phyloP scores from a whole-genome alignment of 192 early-diverging fungal species.

The Coemansia sp. region DNA sequence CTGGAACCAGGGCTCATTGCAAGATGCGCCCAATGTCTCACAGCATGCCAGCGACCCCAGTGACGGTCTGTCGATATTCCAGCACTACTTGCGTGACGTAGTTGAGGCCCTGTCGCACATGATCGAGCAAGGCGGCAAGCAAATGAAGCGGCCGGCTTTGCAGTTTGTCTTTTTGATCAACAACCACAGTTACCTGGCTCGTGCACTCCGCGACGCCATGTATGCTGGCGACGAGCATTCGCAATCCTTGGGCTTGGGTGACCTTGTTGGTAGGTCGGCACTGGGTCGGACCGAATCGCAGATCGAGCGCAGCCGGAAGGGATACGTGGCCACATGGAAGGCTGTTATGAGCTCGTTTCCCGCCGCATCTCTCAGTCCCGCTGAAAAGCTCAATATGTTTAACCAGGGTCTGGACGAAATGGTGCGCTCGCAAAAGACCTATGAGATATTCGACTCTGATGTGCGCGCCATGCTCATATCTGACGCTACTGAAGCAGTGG shows the following conservation, averaged over 20 bases:
- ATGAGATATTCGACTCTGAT: slow-evolving; percentile 49
- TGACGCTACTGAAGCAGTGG: slow-evolving; percentile 42
- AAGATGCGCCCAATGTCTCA: slow-evolving; percentile 23
- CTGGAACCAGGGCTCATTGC: slow-evolving; percentile 41
- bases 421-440: slow-evolving; percentile 48
- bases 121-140: slow-evolving; percentile 50
- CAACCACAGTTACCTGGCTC: slow-evolving; percentile 52
- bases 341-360: slow-evolving; percentile 53
- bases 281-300: slow-evolving; percentile 41
- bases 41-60: slow-evolving; percentile 52
- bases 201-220: slow-evolving; percentile 50
- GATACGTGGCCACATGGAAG: slow-evolving; percentile 52
- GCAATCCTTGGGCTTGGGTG: slow-evolving; percentile 49
- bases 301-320: slow-evolving; percentile 53
- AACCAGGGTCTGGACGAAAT: slow-evolving; percentile 54
- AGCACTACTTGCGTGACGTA: slow-evolving; percentile 54
- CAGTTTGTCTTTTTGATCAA: slow-evolving; percentile 54
- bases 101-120: slow-evolving; percentile 45
- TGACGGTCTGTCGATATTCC: slow-evolving; percentile 54
- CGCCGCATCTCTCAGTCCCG: slow-evolving; percentile 40
- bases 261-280: slow-evolving; percentile 48
- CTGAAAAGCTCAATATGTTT: slow-evolving; percentile 51
- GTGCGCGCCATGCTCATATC: slow-evolving; percentile 47
- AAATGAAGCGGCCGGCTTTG: slow-evolving; percentile 50
- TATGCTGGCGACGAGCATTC: slow-evolving; percentile 47